These are phyloP conservation scores for Hymenoscyphus occultus DNA, from an alignment of 2,329 filamentous ascomycete genomes.

Conservation along the genomic window DNA sequence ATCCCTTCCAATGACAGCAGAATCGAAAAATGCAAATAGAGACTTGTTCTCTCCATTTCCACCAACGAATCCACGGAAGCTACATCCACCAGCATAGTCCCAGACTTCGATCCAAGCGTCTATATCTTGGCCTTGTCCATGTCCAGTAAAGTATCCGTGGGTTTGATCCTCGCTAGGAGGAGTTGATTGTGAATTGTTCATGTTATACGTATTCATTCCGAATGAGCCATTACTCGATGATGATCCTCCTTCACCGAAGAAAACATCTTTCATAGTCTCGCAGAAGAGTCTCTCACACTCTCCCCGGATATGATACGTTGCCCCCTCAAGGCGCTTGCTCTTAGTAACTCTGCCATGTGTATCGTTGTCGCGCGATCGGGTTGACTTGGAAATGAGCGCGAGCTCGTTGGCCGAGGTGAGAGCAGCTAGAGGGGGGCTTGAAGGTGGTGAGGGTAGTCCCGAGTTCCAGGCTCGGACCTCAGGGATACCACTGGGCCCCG, in stretches of 20 bases:
- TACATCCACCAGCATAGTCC: constrained; percentile 79
- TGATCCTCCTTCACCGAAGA: constrained; percentile 92
- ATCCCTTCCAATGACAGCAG: constrained; percentile 67
- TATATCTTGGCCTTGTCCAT: constrained; percentile 25
- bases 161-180: constrained; percentile 32
- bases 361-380: constrained; percentile 35
- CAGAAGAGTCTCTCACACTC: constrained; percentile 99
- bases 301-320: constrained; percentile 94
- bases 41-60: constrained; percentile 68
- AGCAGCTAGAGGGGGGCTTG: constrained; percentile 86
- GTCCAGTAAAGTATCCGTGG: constrained; percentile 28
- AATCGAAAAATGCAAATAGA: constrained; percentile 86
- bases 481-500: constrained; percentile 92
- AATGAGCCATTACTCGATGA: constrained; percentile 74
- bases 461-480: constrained; percentile 64
- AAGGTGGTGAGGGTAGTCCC: constrained; percentile 79
- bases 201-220: constrained; percentile 66
- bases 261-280: constrained; percentile 88
- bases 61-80: constrained; percentile 82
- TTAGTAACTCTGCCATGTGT: constrained; percentile 23
- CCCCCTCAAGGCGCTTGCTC: constrained; percentile 72
- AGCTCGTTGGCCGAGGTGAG: constrained; percentile 66
- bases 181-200: constrained; percentile 37
- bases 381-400: constrained; percentile 55
- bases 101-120: constrained; percentile 38